A percentile compares a stretch with the other conserved stretches of the same genome.
phyloP scores from a whole-genome alignment of 2,329 filamentous ascomycete species.

The Thielaviopsis ethacetica region DNA sequence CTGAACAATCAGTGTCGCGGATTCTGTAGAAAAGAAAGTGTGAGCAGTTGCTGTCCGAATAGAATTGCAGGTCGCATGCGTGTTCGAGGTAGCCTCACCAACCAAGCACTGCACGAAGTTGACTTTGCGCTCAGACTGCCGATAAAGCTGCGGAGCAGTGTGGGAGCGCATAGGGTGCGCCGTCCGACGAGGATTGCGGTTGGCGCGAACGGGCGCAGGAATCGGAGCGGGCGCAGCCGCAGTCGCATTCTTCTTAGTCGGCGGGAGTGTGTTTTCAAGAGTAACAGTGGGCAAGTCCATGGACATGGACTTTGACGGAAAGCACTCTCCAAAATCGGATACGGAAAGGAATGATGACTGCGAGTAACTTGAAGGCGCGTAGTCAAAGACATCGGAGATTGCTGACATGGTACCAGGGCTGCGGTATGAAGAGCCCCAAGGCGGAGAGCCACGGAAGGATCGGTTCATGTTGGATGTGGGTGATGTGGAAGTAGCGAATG shows the following conservation, averaged over 20 bases:
- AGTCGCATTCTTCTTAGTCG: conserved; percentile 22
- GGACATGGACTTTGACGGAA: conserved; percentile 32
- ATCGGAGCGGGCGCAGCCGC: conserved; percentile 15
- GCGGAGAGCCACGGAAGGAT: conserved; percentile 30
- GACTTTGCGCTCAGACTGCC: conserved; percentile 81
- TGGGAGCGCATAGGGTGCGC: conserved; percentile 39
- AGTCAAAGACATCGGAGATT: conserved; percentile 4
- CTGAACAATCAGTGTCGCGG: conserved; percentile 91
- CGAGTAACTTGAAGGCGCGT: conserved; percentile 39
- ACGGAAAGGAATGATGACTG: conserved; percentile 60
- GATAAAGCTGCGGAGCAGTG: conserved; percentile 49
- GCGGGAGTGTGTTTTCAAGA: conserved; percentile 41
- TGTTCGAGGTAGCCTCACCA: conserved; percentile 51
- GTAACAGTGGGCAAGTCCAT: conserved; percentile 24
- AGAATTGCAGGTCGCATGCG: conserved; percentile 12
- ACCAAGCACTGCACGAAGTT: conserved; percentile 95
- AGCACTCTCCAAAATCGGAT: conserved; percentile 53
- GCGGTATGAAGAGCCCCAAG: conserved; percentile 28
- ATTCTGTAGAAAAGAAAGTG: conserved; percentile 43
- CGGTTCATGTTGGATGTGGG: conserved; percentile 36
- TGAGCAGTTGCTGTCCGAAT: background rate
- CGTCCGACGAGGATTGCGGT: conserved; percentile 34
- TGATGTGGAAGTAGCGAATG: conserved; percentile 16
- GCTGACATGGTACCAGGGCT: conserved; percentile 2
- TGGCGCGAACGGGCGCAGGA: conserved; percentile 39